A percentile compares a stretch with the other conserved stretches of the same genome.
Conservation (phyloP, 164 flowering plant species). For the Vitis amurensis region DNA sequence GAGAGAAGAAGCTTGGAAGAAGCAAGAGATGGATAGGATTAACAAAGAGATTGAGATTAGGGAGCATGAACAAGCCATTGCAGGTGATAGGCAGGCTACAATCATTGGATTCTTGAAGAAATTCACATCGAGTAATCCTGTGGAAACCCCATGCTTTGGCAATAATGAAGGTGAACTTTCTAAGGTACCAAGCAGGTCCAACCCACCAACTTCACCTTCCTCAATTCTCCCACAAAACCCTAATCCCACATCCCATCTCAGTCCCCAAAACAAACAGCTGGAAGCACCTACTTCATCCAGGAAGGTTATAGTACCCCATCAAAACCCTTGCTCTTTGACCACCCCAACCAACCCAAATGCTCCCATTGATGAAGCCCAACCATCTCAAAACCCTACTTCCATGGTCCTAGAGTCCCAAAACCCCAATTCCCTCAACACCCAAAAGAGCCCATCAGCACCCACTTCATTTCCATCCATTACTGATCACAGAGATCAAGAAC, state of each 20-base stretch:
- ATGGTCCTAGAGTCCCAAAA: conserved; percentile 16
- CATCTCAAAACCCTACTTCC: conserved; percentile 18
- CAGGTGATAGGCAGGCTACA: conserved; percentile 51
- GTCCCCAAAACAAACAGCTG: conserved; percentile 4
- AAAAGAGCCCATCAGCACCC: conserved; percentile 12
- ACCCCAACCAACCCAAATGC: conserved; percentile 10
- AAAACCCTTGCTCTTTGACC: conserved; percentile 20
- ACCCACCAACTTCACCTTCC: conserved; percentile 20
- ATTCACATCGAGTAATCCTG: conserved; percentile 26
- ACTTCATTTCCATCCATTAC: conserved; percentile 18
- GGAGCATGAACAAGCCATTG: conserved; percentile 57
- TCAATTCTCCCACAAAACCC: conserved; percentile 20
- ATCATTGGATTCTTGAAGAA: conserved; percentile 61
- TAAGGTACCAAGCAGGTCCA: conserved; percentile 11
- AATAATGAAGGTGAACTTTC: conserved; percentile 10
- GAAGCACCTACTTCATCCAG: conserved; percentile 14
- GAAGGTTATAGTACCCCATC: background rate
- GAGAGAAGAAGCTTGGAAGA: conserved; percentile 76
- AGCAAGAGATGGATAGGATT: conserved; percentile 54
- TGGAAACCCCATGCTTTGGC: conserved; percentile 5
- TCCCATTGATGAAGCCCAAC: conserved; percentile 16
- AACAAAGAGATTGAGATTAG: conserved; percentile 54
- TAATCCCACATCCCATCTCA: conserved; percentile 6
- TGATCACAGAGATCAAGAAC: conserved; percentile 27
- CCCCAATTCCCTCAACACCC: conserved; percentile 20